Percentiles rank a stretch among this genome's conserved stretches.
phyloP scores from a whole-genome alignment of 75 land plant species.

The Cryptomeria japonica region DNA sequence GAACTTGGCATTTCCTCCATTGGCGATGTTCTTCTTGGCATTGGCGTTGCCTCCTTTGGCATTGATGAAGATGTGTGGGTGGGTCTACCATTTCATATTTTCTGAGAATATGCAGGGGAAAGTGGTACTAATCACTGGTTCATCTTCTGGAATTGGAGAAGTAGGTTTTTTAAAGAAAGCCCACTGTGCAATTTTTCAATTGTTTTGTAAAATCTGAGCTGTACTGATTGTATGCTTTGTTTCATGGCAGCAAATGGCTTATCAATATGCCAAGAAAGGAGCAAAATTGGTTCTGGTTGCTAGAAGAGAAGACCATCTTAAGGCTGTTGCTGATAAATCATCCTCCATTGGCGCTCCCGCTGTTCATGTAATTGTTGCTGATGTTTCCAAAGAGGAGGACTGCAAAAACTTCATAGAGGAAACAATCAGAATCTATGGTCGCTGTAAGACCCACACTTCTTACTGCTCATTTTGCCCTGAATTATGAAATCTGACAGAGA shows the following conservation, averaged over 20 bases:
- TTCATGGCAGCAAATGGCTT: constrained; percentile 54
- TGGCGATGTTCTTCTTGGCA: constrained; percentile 33
- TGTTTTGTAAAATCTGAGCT: background rate
- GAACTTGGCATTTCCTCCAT: constrained; percentile 35
- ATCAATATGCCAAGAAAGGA: constrained; percentile 72
- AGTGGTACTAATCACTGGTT: constrained; percentile 74
- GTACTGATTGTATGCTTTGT: background rate
- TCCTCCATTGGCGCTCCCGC: constrained; percentile 50
- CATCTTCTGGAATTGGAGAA: constrained; percentile 92
- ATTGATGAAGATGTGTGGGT: constrained; percentile 28
- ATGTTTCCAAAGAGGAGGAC: constrained; percentile 59
- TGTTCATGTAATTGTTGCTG: constrained; percentile 52
- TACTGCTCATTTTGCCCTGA: background rate
- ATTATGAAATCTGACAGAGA: background rate
- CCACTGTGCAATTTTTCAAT: background rate
- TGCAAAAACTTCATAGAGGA: constrained; percentile 53
- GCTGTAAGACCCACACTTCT: constrained; percentile 32
- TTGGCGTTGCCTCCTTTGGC: constrained; percentile 36
- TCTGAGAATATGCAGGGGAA: constrained; percentile 55
- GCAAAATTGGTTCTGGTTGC: constrained; percentile 63
- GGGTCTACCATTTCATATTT: constrained; percentile 22
- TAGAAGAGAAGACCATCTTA: constrained; percentile 43
- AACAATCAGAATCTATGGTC: constrained; percentile 58
- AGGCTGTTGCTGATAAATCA: constrained; percentile 52
- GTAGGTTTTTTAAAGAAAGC: constrained; percentile 19